Conservation (phyloP, 805 yeast species). For the Sungouiella blattae region DNA sequence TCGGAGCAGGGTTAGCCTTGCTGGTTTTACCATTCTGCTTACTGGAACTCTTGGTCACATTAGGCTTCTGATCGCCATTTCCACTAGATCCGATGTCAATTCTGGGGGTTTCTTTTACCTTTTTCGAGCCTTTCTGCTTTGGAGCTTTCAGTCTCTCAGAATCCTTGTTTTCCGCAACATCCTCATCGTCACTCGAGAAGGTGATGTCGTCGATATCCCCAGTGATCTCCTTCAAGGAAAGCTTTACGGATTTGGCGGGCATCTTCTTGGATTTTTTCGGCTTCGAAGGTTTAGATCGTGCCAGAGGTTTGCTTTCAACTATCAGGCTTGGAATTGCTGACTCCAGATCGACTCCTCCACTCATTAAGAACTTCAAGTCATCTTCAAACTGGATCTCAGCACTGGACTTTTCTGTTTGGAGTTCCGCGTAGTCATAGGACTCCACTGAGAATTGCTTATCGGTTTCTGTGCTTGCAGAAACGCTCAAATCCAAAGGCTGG, state of each 20-base stretch:
- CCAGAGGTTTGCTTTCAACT: too few relatives aligned
- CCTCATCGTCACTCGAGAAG: constrained; percentile 25
- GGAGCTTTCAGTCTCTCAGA: neutral
- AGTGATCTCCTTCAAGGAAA: constrained; percentile 20
- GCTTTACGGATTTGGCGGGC: too few relatives aligned
- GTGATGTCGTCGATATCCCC: constrained; percentile 24
- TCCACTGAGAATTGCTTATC: constrained; percentile 10
- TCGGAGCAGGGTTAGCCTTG: neutral
- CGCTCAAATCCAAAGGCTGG: constrained; percentile 1
- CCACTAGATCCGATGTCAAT: too few relatives aligned
- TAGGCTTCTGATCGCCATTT: too few relatives aligned
- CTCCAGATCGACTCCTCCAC: too few relatives aligned
- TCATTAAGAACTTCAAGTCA: constrained; percentile 28
- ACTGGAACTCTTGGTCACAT: too few relatives aligned
- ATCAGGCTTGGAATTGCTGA: too few relatives aligned
- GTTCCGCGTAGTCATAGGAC: constrained; percentile 15
- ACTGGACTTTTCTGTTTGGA: constrained; percentile 13
- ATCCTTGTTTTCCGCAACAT: neutral
- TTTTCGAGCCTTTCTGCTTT: neutral
- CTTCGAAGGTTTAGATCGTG: too few relatives aligned
- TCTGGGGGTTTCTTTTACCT: too few relatives aligned
- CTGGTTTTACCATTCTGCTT: too few relatives aligned
- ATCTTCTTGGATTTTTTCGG: neutral
- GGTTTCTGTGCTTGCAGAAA: neutral
- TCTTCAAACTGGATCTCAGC: constrained; percentile 20